A percentile compares a stretch with the other conserved stretches of the same genome.
These are phyloP conservation scores for Termitomyces sp. DNA, from an alignment of 768 basidiomycete species.

Conservation along the genomic window DNA sequence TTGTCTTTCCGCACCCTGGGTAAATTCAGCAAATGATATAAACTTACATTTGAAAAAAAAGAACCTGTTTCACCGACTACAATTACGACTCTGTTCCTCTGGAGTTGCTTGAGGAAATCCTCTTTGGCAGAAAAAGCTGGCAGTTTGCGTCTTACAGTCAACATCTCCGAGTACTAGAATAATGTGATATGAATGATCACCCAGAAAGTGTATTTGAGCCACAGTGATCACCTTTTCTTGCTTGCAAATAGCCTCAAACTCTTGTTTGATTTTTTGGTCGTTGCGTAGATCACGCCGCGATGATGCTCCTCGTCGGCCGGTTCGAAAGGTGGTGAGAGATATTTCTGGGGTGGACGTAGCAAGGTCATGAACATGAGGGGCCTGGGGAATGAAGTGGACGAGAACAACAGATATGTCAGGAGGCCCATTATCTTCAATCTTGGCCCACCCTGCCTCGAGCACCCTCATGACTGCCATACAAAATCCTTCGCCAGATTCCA, in stretches of 20 bases:
- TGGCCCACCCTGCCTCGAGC: conserved; percentile 66
- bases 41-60: not conserved
- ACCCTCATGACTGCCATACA: conserved; percentile 64
- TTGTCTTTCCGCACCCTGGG: conserved; percentile 85
- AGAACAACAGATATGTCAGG: conserved; percentile 71
- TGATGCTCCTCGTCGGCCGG: conserved; percentile 16
- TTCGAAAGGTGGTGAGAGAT: not conserved
- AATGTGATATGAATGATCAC: not conserved
- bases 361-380: conserved; percentile 3
- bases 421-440: conserved; percentile 61
- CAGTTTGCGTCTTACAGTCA: conserved; percentile 50
- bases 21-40: not conserved
- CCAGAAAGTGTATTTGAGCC: not conserved
- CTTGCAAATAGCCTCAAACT: conserved; percentile 42
- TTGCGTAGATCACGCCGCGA: conserved; percentile 34
- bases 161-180: conserved; percentile 46
- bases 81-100: conserved; percentile 61
- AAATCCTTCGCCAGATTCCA: conserved; percentile 67
- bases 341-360: conserved; percentile 4
- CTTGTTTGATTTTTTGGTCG: conserved; percentile 42
- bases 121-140: conserved; percentile 72
- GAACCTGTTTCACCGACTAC: conserved; percentile 88
- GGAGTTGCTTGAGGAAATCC: conserved; percentile 54
- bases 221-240: conserved; percentile 27
- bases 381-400: conserved; percentile 45